These are phyloP conservation scores for Lachancea quebecensis DNA, from an alignment of 805 yeast genomes.

Conservation along the genomic window DNA sequence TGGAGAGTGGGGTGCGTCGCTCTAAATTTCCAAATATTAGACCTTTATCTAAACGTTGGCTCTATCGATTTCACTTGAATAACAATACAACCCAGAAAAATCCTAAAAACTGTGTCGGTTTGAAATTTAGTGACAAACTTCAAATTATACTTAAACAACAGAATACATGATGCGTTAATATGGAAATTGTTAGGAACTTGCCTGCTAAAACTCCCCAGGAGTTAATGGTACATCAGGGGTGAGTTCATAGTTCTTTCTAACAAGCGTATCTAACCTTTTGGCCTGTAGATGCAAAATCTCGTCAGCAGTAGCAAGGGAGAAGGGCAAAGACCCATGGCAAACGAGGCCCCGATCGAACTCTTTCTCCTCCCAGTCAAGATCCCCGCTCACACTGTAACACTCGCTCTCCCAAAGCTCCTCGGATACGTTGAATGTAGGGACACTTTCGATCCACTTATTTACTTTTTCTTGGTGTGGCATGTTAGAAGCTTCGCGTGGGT, in stretches of 20 bases:
- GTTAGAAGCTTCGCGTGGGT: conserved; percentile 55
- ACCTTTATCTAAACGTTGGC: no score
- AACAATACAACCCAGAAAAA: background rate
- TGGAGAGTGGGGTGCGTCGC: no score
- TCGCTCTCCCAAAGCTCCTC: conserved; percentile 16
- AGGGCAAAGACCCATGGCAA: background rate
- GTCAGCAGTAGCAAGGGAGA: conserved; percentile 14
- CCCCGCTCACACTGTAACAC: conserved; percentile 21
- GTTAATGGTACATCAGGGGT: conserved; percentile 5
- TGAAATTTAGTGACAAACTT: background rate
- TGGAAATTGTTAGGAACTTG: background rate
- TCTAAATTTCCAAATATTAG: no score
- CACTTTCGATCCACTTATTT: conserved; percentile 50
- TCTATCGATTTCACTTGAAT: background rate
- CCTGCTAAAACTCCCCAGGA: background rate
- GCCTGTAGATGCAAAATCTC: conserved; percentile 23
- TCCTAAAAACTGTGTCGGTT: background rate
- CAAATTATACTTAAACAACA: no score
- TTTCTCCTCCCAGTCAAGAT: conserved; percentile 30
- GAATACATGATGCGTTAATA: no score
- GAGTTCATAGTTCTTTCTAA: conserved; percentile 17
- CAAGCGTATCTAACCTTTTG: conserved; percentile 21
- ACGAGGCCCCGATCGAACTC: conserved; percentile 23
- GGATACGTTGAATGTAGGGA: conserved; percentile 39
- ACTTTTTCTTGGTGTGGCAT: conserved; percentile 67